phyloP scores from a whole-genome alignment of 1,284 basidiomycete species.

The Fomitopsis pinicola region DNA sequence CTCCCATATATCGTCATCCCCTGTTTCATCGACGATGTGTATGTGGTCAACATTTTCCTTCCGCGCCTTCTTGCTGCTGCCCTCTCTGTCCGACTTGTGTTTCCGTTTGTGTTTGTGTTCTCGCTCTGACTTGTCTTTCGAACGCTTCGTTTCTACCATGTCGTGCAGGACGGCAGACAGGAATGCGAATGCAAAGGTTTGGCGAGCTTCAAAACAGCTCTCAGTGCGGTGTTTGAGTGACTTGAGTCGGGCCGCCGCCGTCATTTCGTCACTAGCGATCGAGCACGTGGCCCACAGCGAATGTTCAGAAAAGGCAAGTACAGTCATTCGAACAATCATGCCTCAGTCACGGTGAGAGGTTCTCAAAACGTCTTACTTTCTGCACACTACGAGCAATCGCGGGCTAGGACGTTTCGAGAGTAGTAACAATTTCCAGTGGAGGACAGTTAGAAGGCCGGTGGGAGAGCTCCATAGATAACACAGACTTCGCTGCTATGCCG shows the following conservation, averaged over 20 bases:
- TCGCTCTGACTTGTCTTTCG: constrained; percentile 32
- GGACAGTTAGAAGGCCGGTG: too few species aligned
- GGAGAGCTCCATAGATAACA: not conserved
- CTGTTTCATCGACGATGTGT: constrained; percentile 64
- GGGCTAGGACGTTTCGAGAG: too few species aligned
- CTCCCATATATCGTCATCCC: constrained; percentile 73
- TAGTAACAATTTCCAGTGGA: too few species aligned
- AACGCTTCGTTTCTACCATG: constrained; percentile 21
- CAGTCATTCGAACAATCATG: not conserved
- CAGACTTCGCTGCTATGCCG: not conserved
- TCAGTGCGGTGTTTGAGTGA: not conserved
- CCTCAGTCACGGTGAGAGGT: too few species aligned
- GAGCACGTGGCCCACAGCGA: not conserved
- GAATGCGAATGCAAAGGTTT: not conserved
- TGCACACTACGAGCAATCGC: too few species aligned
- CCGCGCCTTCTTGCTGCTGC: constrained; percentile 32
- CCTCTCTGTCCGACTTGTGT: constrained; percentile 40
- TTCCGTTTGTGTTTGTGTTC: constrained; percentile 43
- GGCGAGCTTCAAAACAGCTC: not conserved
- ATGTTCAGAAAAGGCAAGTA: not conserved
- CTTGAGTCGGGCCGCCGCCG: not conserved
- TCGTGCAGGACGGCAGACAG: not conserved
- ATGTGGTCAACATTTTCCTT: constrained; percentile 28
- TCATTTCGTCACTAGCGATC: not conserved
- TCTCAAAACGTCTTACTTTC: too few species aligned